A percentile compares a stretch with the other conserved stretches of the same genome.
phyloP scores from a whole-genome alignment of 1,284 basidiomycete species.

The Inonotus obliquus region DNA sequence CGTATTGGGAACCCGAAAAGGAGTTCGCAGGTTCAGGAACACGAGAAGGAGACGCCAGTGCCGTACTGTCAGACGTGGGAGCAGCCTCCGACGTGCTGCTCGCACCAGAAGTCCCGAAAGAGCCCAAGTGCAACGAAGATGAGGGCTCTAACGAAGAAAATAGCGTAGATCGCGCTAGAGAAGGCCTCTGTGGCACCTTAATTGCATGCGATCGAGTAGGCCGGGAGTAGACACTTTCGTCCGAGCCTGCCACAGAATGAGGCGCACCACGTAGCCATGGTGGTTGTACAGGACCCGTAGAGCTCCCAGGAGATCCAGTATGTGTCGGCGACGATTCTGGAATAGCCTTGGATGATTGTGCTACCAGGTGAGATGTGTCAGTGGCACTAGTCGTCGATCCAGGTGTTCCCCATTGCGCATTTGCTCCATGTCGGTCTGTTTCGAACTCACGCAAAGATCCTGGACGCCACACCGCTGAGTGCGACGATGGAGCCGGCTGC shows the following conservation, averaged over 20 bases:
- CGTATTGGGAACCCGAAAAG: not conserved
- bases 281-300: not conserved
- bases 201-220: not conserved
- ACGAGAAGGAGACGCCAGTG: not conserved
- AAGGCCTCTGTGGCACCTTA: not conserved
- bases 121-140: not conserved
- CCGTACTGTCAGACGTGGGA: not conserved
- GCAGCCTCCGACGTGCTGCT: not conserved
- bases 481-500: not conserved
- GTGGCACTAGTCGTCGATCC: not conserved
- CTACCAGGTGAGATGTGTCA: too few relatives aligned
- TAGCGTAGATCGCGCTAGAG: not conserved
- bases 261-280: not conserved
- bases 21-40: conserved; percentile 1
- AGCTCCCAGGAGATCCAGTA: not conserved
- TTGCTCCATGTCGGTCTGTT: not conserved
- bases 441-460: not conserved
- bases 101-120: not conserved
- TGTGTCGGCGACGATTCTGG: not conserved
- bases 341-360: not conserved
- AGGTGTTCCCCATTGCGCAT: not conserved
- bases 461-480: not conserved
- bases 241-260: not conserved
- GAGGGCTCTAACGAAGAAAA: not conserved
- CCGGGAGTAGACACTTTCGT: not conserved